Evolutionary conservation across 192 early-diverging fungal genomes (phyloP), one percentile per base, ranked within the genome.

Genomic region (Phlyctochytrium arcticum): DNA sequence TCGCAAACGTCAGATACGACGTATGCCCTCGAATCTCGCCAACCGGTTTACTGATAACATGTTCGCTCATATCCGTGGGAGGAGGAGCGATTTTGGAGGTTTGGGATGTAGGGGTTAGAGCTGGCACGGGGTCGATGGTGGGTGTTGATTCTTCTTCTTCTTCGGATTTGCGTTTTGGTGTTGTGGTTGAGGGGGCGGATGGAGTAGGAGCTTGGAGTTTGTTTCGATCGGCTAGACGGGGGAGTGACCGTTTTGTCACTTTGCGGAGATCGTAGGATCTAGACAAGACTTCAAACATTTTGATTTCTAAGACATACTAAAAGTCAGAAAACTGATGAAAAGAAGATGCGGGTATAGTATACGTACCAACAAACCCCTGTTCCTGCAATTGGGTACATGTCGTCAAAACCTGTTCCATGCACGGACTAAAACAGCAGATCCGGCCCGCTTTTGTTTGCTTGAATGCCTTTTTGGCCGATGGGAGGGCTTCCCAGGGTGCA

Each of bases 341-440:
- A 31, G 42, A 47, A n/a, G n/a, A n/a, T n/a, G n/a, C n/a, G n/a
- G n/a, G n/a, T n/a, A n/a, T 3, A n/a, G 33, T 33, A 4, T 33
- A 39, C 72, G 59, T 75, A 81, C 91, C 90, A n/a, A 89, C 79
- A 75, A 96, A 98, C 4, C 90, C 89, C 53, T 89, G 75, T 36
- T 93, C 87, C 24, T 88, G 82, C 55, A 98, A 72, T 21, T 87
- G 87, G 26, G 76, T 65, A 4, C 87, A 87, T 9, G 94, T 94
- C 44, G 80, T 76, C 53, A 88, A 83, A 30, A 98, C 93, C 70
- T 98, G 96, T 69, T 98, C 96, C 37, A 97, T 92, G 54, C 93
- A 95, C 3, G 96, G 96, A 62, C 90, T 93, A 71, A 98, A 98
- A 42, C 88, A 89, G 67, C 96, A 97, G 12, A 98, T 89, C 36